Evolutionary conservation across 176 grass and related monocot species (phyloP).

Genomic region (Carex parvula): DNA sequence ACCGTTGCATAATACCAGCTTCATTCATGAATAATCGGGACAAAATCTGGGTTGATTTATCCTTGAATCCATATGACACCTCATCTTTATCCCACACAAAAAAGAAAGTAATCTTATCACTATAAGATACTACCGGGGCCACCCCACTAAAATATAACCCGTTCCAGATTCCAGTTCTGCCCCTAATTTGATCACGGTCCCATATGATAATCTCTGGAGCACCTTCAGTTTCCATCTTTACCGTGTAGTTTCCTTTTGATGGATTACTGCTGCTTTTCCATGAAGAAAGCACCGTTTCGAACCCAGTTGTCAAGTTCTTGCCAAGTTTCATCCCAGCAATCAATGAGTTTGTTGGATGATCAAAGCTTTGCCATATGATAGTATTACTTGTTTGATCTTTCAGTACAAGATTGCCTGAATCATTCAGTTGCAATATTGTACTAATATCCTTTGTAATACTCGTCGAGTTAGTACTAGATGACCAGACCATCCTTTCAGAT

Average conservation of each 20-base stretch:
- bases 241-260: slow-evolving; percentile 17
- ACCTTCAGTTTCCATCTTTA: slow-evolving; percentile 3
- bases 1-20: background rate
- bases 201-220: slow-evolving; percentile 14
- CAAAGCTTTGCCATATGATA: slow-evolving; percentile 31
- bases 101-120: background rate
- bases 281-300: slow-evolving; percentile 30
- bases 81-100: slow-evolving; percentile 19
- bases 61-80: background rate
- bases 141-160: slow-evolving; percentile 40
- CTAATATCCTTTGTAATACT: background rate
- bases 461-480: background rate
- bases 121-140: slow-evolving; percentile 40
- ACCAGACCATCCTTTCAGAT: background rate
- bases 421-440: slow-evolving; percentile 22
- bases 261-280: slow-evolving; percentile 45
- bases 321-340: slow-evolving; percentile 29
- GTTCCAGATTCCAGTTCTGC: slow-evolving; percentile 28
- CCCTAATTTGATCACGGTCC: background rate
- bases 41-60: background rate
- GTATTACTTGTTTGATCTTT: slow-evolving; percentile 1
- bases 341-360: slow-evolving; percentile 30
- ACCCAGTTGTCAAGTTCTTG: slow-evolving; percentile 34
- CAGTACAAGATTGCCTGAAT: slow-evolving; percentile 31
- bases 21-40: slow-evolving; percentile 7